phyloP scores from a whole-genome alignment of 805 yeast species.

The Sugiyamaella mastotermitis region DNA sequence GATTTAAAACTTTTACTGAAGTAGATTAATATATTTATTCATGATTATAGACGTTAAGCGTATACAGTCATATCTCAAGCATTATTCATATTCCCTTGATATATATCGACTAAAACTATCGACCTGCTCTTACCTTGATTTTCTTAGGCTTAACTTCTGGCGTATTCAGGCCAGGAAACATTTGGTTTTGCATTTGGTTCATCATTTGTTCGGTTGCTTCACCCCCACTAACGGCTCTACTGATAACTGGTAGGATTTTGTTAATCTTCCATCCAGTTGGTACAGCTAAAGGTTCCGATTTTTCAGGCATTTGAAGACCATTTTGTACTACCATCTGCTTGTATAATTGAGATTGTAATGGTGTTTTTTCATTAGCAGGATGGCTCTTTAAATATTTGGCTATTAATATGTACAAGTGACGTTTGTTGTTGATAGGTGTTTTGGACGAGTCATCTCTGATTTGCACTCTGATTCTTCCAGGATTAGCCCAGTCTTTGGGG shows the following conservation, averaged over 20 bases:
- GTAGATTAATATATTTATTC: too few relatives aligned
- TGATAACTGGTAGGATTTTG: constrained; percentile 80
- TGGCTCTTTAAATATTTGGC: constrained; percentile 55
- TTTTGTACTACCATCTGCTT: constrained; percentile 16
- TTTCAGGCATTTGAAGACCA: constrained; percentile 27
- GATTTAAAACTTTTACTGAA: too few relatives aligned
- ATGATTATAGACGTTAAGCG: too few relatives aligned
- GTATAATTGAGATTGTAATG: constrained; percentile 43
- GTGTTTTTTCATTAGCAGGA: constrained; percentile 62
- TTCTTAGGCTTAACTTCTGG: constrained; percentile 24
- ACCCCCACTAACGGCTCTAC: constrained; percentile 72
- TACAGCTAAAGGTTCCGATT: constrained; percentile 55
- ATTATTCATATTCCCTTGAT: too few relatives aligned
- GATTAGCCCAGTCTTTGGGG: constrained; percentile 96
- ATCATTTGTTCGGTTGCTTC: constrained; percentile 58
- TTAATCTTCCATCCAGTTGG: constrained; percentile 88
- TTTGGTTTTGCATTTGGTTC: constrained; percentile 23
- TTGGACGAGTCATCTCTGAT: constrained; percentile 37
- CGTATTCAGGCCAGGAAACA: constrained; percentile 25
- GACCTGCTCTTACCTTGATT: constrained; percentile 22
- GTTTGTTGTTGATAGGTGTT: constrained; percentile 42
- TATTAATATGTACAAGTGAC: constrained; percentile 56
- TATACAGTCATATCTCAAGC: too few relatives aligned
- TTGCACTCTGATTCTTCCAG: constrained; percentile 86
- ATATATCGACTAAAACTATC: too few relatives aligned